phyloP scores from a whole-genome alignment of 805 yeast species.

The Cephaloascus fragrans region DNA sequence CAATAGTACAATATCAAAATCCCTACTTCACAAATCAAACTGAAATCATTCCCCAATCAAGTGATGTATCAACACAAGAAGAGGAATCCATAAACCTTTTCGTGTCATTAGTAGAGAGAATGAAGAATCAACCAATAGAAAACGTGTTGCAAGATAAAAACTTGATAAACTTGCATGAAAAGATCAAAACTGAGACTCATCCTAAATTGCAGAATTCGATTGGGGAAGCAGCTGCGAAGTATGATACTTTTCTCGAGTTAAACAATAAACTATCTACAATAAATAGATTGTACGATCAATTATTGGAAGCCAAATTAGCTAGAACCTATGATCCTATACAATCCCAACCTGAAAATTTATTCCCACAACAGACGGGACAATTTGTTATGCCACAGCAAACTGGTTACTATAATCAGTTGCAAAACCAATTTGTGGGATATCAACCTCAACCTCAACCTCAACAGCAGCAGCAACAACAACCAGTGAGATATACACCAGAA shows the following conservation, averaged over 20 bases:
- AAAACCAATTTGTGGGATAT: no score
- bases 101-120: slow-evolving; percentile 51
- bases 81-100: slow-evolving; percentile 63
- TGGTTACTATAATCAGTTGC: no score
- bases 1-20: slow-evolving; percentile 3
- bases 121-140: slow-evolving; percentile 35
- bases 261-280: slow-evolving; percentile 73
- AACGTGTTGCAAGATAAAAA: slow-evolving; percentile 33
- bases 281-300: slow-evolving; percentile 64
- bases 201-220: slow-evolving; percentile 62
- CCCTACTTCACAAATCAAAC: slow-evolving; percentile 5
- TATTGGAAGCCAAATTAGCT: slow-evolving; percentile 49
- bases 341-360: background rate
- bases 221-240: slow-evolving; percentile 45
- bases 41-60: no score
- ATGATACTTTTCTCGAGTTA: slow-evolving; percentile 61
- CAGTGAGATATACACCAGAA: background rate
- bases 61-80: slow-evolving; percentile 36
- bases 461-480: slow-evolving; percentile 8
- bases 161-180: slow-evolving; percentile 47
- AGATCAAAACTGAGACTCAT: slow-evolving; percentile 42
- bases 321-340: slow-evolving; percentile 15
- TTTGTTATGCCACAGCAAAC: background rate
- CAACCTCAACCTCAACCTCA: background rate
- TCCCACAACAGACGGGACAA: background rate